Base-by-base conservation (phyloP, 192 early-diverging fungal species). In the Rhizophagus clarus region DNA sequence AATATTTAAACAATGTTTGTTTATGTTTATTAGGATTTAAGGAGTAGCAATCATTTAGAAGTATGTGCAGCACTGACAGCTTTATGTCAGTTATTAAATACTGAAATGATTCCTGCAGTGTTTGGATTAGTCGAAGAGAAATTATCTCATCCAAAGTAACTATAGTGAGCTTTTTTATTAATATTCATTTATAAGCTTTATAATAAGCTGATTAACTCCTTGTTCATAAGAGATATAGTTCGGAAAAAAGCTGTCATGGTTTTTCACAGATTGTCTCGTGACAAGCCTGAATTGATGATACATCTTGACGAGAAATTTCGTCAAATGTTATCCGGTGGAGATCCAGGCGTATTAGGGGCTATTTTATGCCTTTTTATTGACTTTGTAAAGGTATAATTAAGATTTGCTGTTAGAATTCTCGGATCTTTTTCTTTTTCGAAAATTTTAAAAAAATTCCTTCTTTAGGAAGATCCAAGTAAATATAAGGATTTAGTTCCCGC, bases 31-130 rank as follows among this genome's bases (percentile, higher is more conserved):
- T 61, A 20, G 88, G 89, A 90, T 79, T 72, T 90, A 40, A 85
- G 86, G n/a, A 90, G 89, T 81, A 84, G 79, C 34, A 86, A 87
- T 63, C 83, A 85, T 74, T 81, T 86, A 34, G 80, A 90, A 80
- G 74, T 82, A 20, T 86, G 85, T 32, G 83, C 87, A 31, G 89
- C 89, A 17, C 72, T 90, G 22, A 83, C 84, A 31, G 86, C 82
- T 4, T 84, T 89, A 62, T 84, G 87, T 73, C 86, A 87, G 69
- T 79, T 89, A 45, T 81, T 84, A 45, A 79, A 87, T 29, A 75
- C 77, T 31, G 88, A 89, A 70, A 83, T 87, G 74, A 76, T 82
- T 3, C 82, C 81, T 22, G 81, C 80, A 49, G 77, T 87, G 37
- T 80, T 87, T 56, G 74, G 82, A 79, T 81, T 85, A 61, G 83